Evolutionary conservation across 2,329 filamentous ascomycete genomes (phyloP), one percentile per base, ranked within the genome.

Genomic region (Colletotrichum falcatum): DNA sequence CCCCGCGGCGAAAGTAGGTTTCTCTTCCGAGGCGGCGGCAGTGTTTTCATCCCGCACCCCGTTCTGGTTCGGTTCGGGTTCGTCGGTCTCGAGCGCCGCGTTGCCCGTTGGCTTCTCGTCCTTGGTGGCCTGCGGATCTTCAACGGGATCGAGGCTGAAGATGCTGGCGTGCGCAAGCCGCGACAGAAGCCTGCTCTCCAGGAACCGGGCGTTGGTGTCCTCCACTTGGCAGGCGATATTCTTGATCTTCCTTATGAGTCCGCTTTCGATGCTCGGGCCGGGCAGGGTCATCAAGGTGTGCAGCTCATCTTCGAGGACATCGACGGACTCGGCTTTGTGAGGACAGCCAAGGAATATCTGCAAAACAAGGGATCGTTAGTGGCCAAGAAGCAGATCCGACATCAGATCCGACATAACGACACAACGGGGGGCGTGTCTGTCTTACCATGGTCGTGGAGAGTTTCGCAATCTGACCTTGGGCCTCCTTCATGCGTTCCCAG

Each of bases 281-380:
- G 51, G 51, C 16, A 54, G 11, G 7, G 16, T 54, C 51, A 35
- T 54, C 51, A 35, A 35, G 51, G 14, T 54, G 20, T 35, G 18
- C 16, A 54, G 16, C 20, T 54, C 51, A 14, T 54, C 51, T 54
- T 54, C 51, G 12, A 54, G 51, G 18, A 12, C 5, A 35, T 35
- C 28, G 9, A 54, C n/a, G 7, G 51, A 54, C 28, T 54, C 51
- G 0, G 28, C 18, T 14, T 54, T 54, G 30, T 54, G 51, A 35
- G 51, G 51, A n/a, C 51, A 54, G 28, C 51, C 51, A n/a, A 54
- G 28, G 8, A 30, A 54, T 35, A 54, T 35, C 28, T 54, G 28
- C 3, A 35, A 54, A 18, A 28, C 18, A n/a, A n/a, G n/a, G 20
- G 20, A 11, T 20, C n/a, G 51, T 54, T n/a, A n/a, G 51, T n/a